Evolutionary conservation across 345 rosid genomes (phyloP), one percentile per base, ranked within the genome.

Genomic region (Cardiospermum halicacabum): DNA sequence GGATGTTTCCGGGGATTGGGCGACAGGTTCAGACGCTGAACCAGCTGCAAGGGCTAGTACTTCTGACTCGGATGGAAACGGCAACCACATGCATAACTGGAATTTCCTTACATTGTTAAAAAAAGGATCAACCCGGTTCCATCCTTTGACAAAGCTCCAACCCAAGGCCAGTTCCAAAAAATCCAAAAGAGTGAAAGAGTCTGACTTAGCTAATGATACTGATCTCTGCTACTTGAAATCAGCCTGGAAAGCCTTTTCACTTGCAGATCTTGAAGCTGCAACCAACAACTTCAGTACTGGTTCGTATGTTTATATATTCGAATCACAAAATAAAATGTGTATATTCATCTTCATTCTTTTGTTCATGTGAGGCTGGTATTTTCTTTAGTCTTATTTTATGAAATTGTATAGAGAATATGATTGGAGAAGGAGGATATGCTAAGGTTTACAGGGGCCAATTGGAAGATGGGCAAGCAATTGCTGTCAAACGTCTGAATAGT

Each of bases 361-460:
- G 7, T 53, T 15, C 36, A 26, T 18, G 60, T 34, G 15, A 57
- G 26, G 55, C 58, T 77, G 21, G 69, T 32, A 2, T 39, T 5
- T 31, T 67, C 22, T 27, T 59, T 15, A 39, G 9, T 28, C 56
- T 45, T 58, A 55, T 28, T 58, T 50, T 56, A 58, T 69, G 71
- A 73, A 93, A n/a, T n/a, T n/a, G n/a, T n/a, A n/a, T n/a, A n/a
- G 97, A 88, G 31, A 81, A 85, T 69, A 72, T 93, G 76, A 93
- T 90, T 15, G 98, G 97, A 58, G 80, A 88, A 75, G 97, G 98
- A 69, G 97, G 98, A 24, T 93, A 84, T 65, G 96, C 96, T 15
- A 85, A 88, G 66, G 98, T 93, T 36, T 93, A 81, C 82, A 90
- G 80, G 72, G 98, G 97, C 31, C 63, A 80, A 48, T 65, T 90